Conservation (phyloP, 441 rosid genomes). For the Gossypium aridum region DNA sequence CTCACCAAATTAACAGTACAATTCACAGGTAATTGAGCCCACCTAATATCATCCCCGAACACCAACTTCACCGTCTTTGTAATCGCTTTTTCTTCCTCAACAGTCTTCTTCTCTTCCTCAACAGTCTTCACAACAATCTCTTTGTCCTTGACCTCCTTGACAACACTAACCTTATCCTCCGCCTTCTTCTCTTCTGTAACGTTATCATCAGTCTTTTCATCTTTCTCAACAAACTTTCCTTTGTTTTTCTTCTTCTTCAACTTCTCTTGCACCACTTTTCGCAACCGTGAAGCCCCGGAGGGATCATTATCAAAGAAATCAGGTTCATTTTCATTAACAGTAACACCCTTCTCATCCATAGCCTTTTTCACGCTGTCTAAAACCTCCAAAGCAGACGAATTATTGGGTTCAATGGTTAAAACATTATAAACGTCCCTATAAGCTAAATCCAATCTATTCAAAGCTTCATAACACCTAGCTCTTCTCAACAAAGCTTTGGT, state of each 20-base stretch:
- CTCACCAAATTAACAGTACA: constrained; percentile 56
- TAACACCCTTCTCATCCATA: constrained; percentile 62
- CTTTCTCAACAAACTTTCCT: constrained; percentile 27
- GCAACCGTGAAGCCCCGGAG: constrained; percentile 25
- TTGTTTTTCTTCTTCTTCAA: constrained; percentile 36
- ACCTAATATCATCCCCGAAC: constrained; percentile 85
- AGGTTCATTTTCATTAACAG: constrained; percentile 60
- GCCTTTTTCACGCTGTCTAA: constrained; percentile 56
- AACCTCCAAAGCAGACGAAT: constrained; percentile 57
- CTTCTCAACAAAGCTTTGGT: constrained; percentile 79
- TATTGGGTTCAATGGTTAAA: constrained; percentile 75
- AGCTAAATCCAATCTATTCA: constrained; percentile 84
- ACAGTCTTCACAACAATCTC: constrained; percentile 30
- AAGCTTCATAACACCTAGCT: constrained; percentile 72
- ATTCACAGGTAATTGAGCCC: constrained; percentile 71
- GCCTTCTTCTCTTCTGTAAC: constrained; percentile 28
- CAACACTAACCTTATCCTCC: constrained; percentile 41
- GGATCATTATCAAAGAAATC: constrained; percentile 35
- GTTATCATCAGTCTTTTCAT: constrained; percentile 30
- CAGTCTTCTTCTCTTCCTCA: constrained; percentile 58
- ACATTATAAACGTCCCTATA: constrained; percentile 76
- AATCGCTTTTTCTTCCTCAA: constrained; percentile 38
- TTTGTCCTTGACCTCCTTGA: constrained; percentile 20
- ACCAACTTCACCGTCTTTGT: constrained; percentile 77
- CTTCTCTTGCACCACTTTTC: constrained; percentile 36